Base-by-base conservation (phyloP, 2,329 filamentous ascomycete species). In the Hymenoscyphus albidus region DNA sequence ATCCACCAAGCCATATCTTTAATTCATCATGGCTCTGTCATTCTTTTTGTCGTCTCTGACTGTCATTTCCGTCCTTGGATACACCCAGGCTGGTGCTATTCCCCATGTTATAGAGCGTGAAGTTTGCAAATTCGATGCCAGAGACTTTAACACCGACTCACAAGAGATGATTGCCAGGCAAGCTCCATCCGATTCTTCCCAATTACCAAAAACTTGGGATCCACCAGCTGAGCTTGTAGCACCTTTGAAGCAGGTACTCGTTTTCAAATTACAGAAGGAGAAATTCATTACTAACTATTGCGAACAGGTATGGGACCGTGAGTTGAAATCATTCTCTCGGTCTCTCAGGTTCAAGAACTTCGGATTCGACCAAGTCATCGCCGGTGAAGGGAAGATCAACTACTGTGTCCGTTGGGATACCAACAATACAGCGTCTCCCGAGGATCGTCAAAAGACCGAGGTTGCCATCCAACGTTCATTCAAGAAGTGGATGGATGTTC, bases 351-450 rank as follows among this genome's bases (percentile, higher is more conserved):
- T 56, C 16, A 35, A 2, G 27, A 56, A 56, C 14, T 56, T 27
- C n/a, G 54, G 54, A 2, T 56, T 27, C 27, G 54, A 56, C 32
- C 54, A 56, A 56, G 54, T 56, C 27, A 56, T 56, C 54, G 54
- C 54, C 7, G 54, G 32, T 12, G 27, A 32, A 10, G 66, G 78
- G 69, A 74, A 70, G 67, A 70, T 79, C 68, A 76, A 78, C 67
- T 76, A 77, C 69, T 81, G 79, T 61, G 78, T 81, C 4, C 77
- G 80, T 54, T 81, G 80, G 80, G 79, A 81, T 63, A 79, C 77
- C 0, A 74, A 68, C 31, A 68, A 73, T 4, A 70, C 73, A 1
- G 75, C 80, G 7, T 77, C 76, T 0, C 77, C 76, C 7, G 77
- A 73, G 1, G 75, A 80, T 64, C 77, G 79, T 14, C 71, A 70